Evolutionary conservation across 192 early-diverging fungal species (phyloP).

Genomic region (Coemansia sp.): DNA sequence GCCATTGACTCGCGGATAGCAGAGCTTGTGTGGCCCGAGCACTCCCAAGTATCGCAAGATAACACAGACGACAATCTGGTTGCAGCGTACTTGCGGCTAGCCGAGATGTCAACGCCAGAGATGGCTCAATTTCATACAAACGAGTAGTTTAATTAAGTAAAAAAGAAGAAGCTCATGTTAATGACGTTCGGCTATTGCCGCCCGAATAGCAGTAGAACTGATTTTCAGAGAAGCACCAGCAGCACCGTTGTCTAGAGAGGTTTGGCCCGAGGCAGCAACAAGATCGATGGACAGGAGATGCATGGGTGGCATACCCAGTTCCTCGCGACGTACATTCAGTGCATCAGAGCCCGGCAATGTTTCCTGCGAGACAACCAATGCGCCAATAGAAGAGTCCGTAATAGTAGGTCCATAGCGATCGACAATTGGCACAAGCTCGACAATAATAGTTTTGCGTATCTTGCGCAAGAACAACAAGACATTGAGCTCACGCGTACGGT

Average conservation of each 20-base stretch:
- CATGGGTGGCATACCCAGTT: constrained; percentile 59
- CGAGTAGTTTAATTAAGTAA: not conserved
- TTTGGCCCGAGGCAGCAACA: constrained; percentile 58
- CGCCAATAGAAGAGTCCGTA: constrained; percentile 70
- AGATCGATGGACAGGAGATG: constrained; percentile 72
- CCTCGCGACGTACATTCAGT: constrained; percentile 77
- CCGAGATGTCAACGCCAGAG: constrained; percentile 8
- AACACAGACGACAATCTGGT: constrained; percentile 10
- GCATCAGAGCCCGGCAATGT: constrained; percentile 73
- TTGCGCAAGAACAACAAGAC: constrained; percentile 67
- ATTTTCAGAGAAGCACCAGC: constrained; percentile 67
- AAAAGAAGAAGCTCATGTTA: not conserved
- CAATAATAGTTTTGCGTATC: constrained; percentile 44
- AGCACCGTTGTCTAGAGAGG: constrained; percentile 19
- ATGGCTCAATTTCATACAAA: too few relatives aligned
- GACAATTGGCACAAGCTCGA: constrained; percentile 68
- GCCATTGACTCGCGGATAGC: constrained; percentile 1
- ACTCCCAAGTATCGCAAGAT: not conserved
- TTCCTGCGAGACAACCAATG: constrained; percentile 84
- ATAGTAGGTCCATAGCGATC: constrained; percentile 90
- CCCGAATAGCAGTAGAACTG: constrained; percentile 78
- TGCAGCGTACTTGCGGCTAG: constrained; percentile 28
- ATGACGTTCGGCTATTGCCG: constrained; percentile 37
- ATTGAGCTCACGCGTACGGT: constrained; percentile 60
- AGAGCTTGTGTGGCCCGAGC: constrained; percentile 14